Base-by-base conservation (phyloP, 2,329 filamentous ascomycete genomes). In the Xylaria digitata region DNA sequence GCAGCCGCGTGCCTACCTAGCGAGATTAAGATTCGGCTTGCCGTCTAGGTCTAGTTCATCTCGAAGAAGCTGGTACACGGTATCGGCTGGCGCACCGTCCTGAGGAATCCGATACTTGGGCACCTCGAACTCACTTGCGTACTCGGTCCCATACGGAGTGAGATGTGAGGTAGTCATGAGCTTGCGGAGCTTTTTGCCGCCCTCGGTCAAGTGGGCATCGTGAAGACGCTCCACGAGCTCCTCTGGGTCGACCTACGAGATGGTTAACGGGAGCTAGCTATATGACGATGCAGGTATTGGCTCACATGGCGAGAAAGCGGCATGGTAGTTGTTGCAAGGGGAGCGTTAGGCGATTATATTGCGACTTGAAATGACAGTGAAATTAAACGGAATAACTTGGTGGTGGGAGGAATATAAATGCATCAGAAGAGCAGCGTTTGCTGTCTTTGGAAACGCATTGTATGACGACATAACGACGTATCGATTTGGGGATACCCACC, bases 21-120 rank as follows among this genome's bases (percentile, higher is more conserved):
- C 89, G 30, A 91, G 79, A 73, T 92, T 92, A 69, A 92, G 79
- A 71, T 89, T 90, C 0, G 90, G 90, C 54, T 85, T 83, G 32
- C 89, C 88, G 73, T 91, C 88, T 2, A 91, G 81, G 75, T 90
- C 87, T 42, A 89, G 77, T 72, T 90, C 87, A 75, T 89, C 87
- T 67, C 83, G 85, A 66, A 90, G 81, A 77, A 92, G 83, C 70
- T 90, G 87, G 72, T 90, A 87, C 0, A 90, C 89, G 0, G 87
- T 85, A 70, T 90, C 88, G 9, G 86, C 85, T 0, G 86, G 85
- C 15, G 86, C 85, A 3, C 87, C 87, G 50, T 88, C 79, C 2
- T 83, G 75, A 0, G 87, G 86, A 19, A 90, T 85, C 60, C 78
- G 80, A 77, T 87, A 90, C 70, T 89, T 90, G 7, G 87, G 85